Percentiles rank a stretch among this genome's conserved stretches.
Evolutionary conservation across 495 filamentous ascomycete genomes (phyloP).

Genomic region (Darksidea phi): DNA sequence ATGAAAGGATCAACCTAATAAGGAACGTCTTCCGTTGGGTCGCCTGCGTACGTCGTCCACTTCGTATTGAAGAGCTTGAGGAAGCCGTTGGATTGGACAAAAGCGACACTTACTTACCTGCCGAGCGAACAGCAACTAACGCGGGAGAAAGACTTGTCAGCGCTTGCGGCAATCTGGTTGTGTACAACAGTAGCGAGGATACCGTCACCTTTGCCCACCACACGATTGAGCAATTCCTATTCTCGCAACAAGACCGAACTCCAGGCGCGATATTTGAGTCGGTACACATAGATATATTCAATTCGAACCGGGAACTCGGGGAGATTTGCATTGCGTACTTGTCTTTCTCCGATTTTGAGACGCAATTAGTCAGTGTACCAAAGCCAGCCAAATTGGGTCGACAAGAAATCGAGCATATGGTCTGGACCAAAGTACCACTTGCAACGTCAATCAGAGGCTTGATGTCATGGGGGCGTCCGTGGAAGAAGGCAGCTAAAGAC

Average conservation of each 20-base stretch:
- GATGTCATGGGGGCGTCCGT: background rate
- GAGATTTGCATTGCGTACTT: slow-evolving; percentile 15
- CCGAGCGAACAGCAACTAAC: slow-evolving; percentile 9
- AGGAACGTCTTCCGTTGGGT: slow-evolving; percentile 32
- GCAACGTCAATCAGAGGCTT: background rate
- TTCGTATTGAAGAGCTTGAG: slow-evolving; percentile 29
- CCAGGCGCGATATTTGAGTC: background rate
- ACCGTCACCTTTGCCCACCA: slow-evolving; percentile 36
- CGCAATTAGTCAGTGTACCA: background rate
- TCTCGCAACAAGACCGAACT: background rate
- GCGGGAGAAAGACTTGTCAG: slow-evolving; percentile 9
- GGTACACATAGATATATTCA: slow-evolving; percentile 11
- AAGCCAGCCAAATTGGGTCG: background rate
- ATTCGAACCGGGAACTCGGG: slow-evolving; percentile 7
- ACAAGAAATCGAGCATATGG: background rate
- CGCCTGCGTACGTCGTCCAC: slow-evolving; percentile 24
- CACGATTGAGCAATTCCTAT: slow-evolving; percentile 33
- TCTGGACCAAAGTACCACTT: slow-evolving; percentile 7
- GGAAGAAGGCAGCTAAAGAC: background rate
- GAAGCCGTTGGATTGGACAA: slow-evolving; percentile 31
- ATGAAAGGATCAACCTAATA: slow-evolving; percentile 10
- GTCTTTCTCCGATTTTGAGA: slow-evolving; percentile 16
- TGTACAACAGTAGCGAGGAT: slow-evolving; percentile 23
- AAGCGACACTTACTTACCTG: slow-evolving; percentile 14
- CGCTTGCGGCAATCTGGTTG: slow-evolving; percentile 31